Base-by-base conservation (phyloP, 768 basidiomycete species). In the Artomyces pyxidatus region DNA sequence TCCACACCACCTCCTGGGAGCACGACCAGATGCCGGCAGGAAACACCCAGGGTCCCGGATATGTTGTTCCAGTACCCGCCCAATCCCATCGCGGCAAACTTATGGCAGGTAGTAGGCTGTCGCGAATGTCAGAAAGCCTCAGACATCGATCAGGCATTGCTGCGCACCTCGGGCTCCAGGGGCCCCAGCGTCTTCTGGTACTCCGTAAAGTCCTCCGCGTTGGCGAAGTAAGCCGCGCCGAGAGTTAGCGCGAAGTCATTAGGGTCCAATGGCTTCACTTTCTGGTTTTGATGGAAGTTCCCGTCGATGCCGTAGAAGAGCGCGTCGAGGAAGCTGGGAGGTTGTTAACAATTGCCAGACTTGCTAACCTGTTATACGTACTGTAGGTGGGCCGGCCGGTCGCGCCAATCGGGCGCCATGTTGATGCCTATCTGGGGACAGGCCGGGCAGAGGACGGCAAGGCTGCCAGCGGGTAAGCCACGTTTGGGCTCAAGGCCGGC, bases 111-210 rank as follows among this genome's bases (percentile, higher is more conserved):
- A 3, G 32, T 35, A 2, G n/a, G n/a, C n/a, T n/a, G n/a, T n/a
- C n/a, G n/a, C n/a, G n/a, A n/a, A n/a, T n/a, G n/a, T n/a, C n/a
- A n/a, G n/a, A n/a, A n/a, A n/a, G n/a, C n/a, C n/a, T n/a, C n/a
- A n/a, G n/a, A n/a, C n/a, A n/a, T n/a, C n/a, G n/a, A n/a, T n/a
- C n/a, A n/a, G n/a, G n/a, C n/a, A n/a, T n/a, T n/a, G n/a, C n/a
- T n/a, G n/a, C n/a, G n/a, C n/a, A 47, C 56, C 52, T 58, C 50
- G 9, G 17, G 35, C n/a, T 41, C 28, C 17, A 39, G 22, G 6
- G 30, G 48, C n/a, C 38, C 39, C 14, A 52, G 30, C 22, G 17
- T 23, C 9, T 29, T 16, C 4, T 37, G 32, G 37, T 44, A 54
- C 25, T 7, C 22, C 21, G 23, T 25, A 9, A 42, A 42, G 12